These are phyloP conservation scores for Boletales sp. DNA, from an alignment of 768 basidiomycete genomes.

Conservation along the genomic window DNA sequence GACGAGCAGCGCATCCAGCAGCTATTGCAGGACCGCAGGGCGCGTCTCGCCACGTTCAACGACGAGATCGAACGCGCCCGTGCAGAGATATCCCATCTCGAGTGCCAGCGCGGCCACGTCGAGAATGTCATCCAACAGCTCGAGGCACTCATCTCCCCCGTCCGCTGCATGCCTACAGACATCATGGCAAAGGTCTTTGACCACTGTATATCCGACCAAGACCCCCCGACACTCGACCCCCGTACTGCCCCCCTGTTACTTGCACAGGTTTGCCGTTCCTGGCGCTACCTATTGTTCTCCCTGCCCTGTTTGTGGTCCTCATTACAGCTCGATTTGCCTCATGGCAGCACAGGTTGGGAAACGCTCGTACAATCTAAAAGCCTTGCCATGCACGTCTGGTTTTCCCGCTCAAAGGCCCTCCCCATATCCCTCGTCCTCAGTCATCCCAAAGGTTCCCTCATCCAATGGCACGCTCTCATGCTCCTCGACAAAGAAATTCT, in stretches of 20 bases:
- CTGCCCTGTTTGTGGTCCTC: constrained; percentile 24
- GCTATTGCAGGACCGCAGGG: constrained; percentile 16
- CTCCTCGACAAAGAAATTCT: constrained; percentile 29
- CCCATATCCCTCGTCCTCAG: constrained; percentile 24
- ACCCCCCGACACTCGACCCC: constrained; percentile 9
- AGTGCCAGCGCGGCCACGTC: constrained; percentile 8
- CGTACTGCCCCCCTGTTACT: constrained; percentile 22
- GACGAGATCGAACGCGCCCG: constrained; percentile 22
- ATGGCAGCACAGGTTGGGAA: constrained; percentile 20
- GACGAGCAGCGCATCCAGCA: constrained; percentile 15
- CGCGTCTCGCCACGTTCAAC: constrained; percentile 10
- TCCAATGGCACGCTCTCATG: constrained; percentile 27
- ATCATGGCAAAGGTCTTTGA: constrained; percentile 27
- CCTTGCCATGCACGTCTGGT: constrained; percentile 27
- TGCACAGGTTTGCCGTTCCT: constrained; percentile 28
- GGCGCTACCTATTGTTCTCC: constrained; percentile 28
- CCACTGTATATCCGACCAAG: constrained; percentile 15
- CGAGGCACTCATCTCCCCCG: constrained; percentile 26
- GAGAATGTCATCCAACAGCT: constrained; percentile 20
- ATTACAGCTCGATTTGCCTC: constrained; percentile 23
- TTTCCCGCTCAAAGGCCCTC: constrained; percentile 28
- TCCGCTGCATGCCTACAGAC: constrained; percentile 31
- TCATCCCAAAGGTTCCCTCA: constrained; percentile 19
- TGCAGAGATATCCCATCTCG: constrained; percentile 17
- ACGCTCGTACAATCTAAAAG: constrained; percentile 23